Percentiles rank a stretch among this genome's conserved stretches.
These are phyloP conservation scores for Aspergillus sp. DNA, from an alignment of 2,329 filamentous ascomycete species.

Conservation along the genomic window DNA sequence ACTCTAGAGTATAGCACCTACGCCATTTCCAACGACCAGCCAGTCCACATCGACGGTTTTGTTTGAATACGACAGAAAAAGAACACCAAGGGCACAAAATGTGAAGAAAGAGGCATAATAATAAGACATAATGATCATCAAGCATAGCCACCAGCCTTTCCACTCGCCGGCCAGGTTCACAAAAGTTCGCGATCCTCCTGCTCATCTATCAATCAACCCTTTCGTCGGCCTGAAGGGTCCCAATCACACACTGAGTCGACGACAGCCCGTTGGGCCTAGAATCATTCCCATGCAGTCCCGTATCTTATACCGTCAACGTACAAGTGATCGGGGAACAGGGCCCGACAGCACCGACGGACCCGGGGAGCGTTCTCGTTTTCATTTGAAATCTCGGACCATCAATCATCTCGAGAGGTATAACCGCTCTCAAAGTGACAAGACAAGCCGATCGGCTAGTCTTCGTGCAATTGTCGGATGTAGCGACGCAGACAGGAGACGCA, in stretches of 20 bases:
- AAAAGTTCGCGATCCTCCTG: not conserved
- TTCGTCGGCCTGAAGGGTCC: not conserved
- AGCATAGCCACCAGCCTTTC: conserved; percentile 11
- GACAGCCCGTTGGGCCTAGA: not conserved
- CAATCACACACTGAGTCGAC: not conserved
- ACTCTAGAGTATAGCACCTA: not conserved
- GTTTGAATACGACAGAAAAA: not conserved
- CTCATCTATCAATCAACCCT: not conserved
- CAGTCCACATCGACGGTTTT: not conserved
- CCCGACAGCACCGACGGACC: not conserved
- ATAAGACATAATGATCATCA: conserved; percentile 22
- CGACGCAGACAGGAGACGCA: not conserved
- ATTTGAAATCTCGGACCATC: not conserved
- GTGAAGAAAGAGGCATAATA: conserved; percentile 19
- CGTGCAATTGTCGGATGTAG: not conserved
- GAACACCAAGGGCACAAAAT: conserved; percentile 1
- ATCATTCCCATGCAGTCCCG: not conserved
- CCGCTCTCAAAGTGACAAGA: not conserved
- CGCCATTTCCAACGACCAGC: not conserved
- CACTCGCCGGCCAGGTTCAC: not conserved
- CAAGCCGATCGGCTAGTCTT: not conserved
- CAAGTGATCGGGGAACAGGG: not conserved
- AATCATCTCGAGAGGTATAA: not conserved
- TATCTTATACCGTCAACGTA: not conserved
- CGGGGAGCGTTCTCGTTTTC: not conserved